phyloP scores from a whole-genome alignment of 192 early-diverging fungal species.

The Coemansia sp. region DNA sequence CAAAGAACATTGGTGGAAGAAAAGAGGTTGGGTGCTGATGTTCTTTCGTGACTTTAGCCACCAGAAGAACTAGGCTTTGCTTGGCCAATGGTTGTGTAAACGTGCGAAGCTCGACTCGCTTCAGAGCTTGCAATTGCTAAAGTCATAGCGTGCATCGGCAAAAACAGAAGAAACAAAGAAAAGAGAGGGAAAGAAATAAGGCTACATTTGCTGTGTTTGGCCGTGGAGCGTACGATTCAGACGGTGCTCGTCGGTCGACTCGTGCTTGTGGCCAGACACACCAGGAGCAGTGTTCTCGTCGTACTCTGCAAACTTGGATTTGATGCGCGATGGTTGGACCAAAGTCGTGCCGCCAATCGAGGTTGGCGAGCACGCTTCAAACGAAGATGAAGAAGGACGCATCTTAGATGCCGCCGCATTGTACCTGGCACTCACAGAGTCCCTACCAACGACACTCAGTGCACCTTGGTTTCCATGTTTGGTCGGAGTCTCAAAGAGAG shows the following conservation, averaged over 20 bases:
- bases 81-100: background rate
- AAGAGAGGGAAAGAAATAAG: background rate
- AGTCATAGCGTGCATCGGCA: background rate
- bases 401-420: background rate
- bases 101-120: background rate
- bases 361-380: background rate
- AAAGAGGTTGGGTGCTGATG: no score
- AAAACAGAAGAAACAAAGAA: background rate
- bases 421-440: constrained; percentile 3
- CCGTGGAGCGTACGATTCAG: background rate
- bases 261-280: background rate
- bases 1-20: no score
- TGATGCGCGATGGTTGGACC: constrained; percentile 33
- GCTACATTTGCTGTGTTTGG: constrained; percentile 3
- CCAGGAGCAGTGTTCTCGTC: constrained; percentile 13
- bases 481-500: constrained; percentile 25
- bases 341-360: constrained; percentile 22
- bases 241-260: background rate
- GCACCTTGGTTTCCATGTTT: background rate
- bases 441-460: constrained; percentile 7
- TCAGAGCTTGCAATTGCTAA: background rate
- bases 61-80: background rate
- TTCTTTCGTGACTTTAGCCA: background rate
- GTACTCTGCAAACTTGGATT: background rate
- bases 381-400: constrained; percentile 5